Conservation (phyloP, 2,329 filamentous ascomycete species). For the Hymenoscyphus occultus region DNA sequence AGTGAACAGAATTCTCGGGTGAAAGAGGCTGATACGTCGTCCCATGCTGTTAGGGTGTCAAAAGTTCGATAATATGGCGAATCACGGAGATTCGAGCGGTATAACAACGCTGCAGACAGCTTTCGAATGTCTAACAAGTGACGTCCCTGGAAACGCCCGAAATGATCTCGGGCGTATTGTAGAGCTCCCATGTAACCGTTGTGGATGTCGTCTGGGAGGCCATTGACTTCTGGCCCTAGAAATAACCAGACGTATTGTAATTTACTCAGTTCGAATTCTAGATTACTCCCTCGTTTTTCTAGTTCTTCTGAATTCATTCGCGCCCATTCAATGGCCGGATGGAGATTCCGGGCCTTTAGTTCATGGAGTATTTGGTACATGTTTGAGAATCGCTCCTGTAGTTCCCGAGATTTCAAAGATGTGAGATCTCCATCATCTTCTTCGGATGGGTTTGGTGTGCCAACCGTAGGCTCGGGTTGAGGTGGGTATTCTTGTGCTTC, state of each 20-base stretch:
- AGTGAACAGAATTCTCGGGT: slow-evolving; percentile 93
- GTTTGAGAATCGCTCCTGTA: slow-evolving; percentile 78
- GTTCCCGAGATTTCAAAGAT: slow-evolving; percentile 58
- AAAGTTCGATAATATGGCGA: slow-evolving; percentile 83
- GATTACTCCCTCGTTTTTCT: slow-evolving; percentile 80
- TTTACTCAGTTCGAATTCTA: slow-evolving; percentile 91
- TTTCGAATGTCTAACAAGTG: slow-evolving; percentile 79
- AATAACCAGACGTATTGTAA: slow-evolving; percentile 90
- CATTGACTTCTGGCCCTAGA: slow-evolving; percentile 55
- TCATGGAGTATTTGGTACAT: slow-evolving; percentile 90
- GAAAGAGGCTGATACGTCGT: slow-evolving; percentile 82
- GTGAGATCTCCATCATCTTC: slow-evolving; percentile 44
- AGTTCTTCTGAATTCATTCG: slow-evolving; percentile 65
- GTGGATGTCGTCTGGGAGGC: slow-evolving; percentile 51
- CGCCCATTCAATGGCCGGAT: slow-evolving; percentile 87
- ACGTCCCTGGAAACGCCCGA: slow-evolving; percentile 68
- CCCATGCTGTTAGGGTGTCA: slow-evolving; percentile 71
- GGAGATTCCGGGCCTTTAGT: slow-evolving; percentile 70
- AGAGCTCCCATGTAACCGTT: slow-evolving; percentile 65
- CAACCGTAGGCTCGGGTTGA: slow-evolving; percentile 37
- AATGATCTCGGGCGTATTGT: slow-evolving; percentile 71
- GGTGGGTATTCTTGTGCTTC: slow-evolving; percentile 58
- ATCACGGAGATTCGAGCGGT: slow-evolving; percentile 65
- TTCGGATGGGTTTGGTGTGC: slow-evolving; percentile 35
- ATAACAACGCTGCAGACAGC: slow-evolving; percentile 78